A percentile compares a stretch with the other conserved stretches of the same genome.
phyloP scores from a whole-genome alignment of 371 early-diverging fungal species.

The Mortierella sp. region DNA sequence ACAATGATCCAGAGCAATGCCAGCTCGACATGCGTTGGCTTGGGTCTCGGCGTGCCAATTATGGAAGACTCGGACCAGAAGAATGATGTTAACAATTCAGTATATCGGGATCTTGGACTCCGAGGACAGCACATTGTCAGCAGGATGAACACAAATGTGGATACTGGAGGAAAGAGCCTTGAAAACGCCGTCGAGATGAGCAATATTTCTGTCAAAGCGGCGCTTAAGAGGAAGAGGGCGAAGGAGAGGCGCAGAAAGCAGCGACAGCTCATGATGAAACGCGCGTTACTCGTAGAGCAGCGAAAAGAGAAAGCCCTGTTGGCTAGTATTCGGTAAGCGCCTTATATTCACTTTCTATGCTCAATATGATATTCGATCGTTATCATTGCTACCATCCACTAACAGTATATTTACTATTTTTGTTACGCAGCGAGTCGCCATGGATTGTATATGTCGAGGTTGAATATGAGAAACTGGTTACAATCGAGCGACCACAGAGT shows the following conservation, averaged over 20 bases:
- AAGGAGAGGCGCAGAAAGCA: constrained; percentile 32
- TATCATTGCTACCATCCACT: background rate
- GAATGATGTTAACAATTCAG: background rate
- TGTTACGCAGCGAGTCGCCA: constrained; percentile 40
- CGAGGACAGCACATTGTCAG: background rate
- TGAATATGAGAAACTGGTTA: constrained; percentile 52
- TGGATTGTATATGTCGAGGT: constrained; percentile 53
- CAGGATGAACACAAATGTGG: background rate
- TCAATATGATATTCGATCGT: background rate
- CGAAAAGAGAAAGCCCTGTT: constrained; percentile 51
- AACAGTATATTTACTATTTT: background rate
- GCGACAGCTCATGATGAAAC: constrained; percentile 30
- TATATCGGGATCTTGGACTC: constrained; percentile 4
- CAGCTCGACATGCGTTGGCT: constrained; percentile 11
- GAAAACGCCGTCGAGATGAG: constrained; percentile 1
- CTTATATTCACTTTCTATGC: background rate
- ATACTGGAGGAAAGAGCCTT: constrained; percentile 2
- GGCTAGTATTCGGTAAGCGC: constrained; percentile 51
- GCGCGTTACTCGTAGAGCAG: constrained; percentile 45
- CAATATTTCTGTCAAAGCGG: constrained; percentile 3
- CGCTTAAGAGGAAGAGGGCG: constrained; percentile 10
- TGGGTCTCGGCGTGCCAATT: constrained; percentile 12
- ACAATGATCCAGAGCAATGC: background rate
- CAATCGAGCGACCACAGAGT: constrained; percentile 50
- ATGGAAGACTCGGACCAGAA: background rate